phyloP scores from a whole-genome alignment of 2,329 filamentous ascomycete genomes.

The Colletotrichum neosansevieriae region DNA sequence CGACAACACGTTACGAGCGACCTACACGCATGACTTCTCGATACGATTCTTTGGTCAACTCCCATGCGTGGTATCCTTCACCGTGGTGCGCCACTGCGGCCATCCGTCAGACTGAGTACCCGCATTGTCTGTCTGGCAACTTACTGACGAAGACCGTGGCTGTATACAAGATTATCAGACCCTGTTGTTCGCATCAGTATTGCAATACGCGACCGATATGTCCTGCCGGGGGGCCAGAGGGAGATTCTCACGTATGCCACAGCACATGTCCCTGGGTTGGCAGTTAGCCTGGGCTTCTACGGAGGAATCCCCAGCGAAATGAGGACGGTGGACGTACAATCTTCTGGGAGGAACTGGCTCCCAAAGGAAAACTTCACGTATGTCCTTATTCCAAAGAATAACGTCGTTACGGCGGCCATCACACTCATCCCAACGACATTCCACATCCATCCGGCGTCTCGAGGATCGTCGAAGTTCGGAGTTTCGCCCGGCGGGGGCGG shows the following conservation, averaged over 20 bases:
- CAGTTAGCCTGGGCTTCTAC: conserved; percentile 3
- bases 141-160: conserved; percentile 31
- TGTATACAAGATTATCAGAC: conserved; percentile 20
- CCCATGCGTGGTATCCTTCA: conserved; percentile 44
- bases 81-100: conserved; percentile 44
- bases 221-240: too few relatives aligned
- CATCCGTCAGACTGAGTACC: conserved; percentile 9
- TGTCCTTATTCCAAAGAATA: conserved; percentile 40
- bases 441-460: conserved; percentile 33
- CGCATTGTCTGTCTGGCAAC: background rate
- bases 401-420: conserved; percentile 37
- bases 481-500: conserved; percentile 44
- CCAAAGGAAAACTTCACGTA: conserved; percentile 39
- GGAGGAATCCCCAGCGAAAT: too few relatives aligned
- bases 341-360: conserved; percentile 20
- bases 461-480: conserved; percentile 42
- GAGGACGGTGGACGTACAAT: conserved; percentile 10
- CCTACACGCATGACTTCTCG: conserved; percentile 40
- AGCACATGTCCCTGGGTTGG: conserved; percentile 27
- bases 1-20: background rate
- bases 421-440: conserved; percentile 39
- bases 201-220: too few relatives aligned
- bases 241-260: conserved; percentile 24
- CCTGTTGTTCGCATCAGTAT: background rate
- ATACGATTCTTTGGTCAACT: conserved; percentile 41